These are phyloP conservation scores for Pseudogymnoascus sp. DNA, from an alignment of 2,329 filamentous ascomycete species.

Conservation along the genomic window DNA sequence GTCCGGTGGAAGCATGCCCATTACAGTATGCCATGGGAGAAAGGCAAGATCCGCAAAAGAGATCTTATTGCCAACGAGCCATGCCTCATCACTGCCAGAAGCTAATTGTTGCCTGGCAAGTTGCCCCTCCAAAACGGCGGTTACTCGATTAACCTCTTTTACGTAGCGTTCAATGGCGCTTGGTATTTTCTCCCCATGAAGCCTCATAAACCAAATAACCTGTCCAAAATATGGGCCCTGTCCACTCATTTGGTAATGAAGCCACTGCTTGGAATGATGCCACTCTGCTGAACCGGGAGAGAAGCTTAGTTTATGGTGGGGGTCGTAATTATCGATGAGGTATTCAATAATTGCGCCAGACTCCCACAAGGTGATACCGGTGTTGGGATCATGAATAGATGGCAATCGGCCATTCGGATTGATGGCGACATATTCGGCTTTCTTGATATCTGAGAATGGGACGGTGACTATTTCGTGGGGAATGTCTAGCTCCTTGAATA, in stretches of 20 bases:
- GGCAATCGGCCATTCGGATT: conserved; percentile 27
- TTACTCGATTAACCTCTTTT: conserved; percentile 34
- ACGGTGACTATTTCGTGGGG: no score
- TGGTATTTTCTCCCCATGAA: conserved; percentile 35
- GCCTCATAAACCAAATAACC: conserved; percentile 27
- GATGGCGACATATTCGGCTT: conserved; percentile 30
- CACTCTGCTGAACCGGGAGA: background rate
- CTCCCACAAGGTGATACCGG: conserved; percentile 32
- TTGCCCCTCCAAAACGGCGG: conserved; percentile 37
- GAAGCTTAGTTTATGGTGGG: conserved; percentile 11
- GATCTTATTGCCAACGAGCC: conserved; percentile 35
- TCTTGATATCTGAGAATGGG: conserved; percentile 26
- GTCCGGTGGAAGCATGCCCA: conserved; percentile 5
- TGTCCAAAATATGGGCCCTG: conserved; percentile 36
- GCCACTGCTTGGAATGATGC: conserved; percentile 31
- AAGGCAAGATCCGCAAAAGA: conserved; percentile 34
- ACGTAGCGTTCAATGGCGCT: conserved; percentile 40
- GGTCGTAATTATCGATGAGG: conserved; percentile 36
- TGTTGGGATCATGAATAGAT: conserved; percentile 33
- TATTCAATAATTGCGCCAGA: conserved; percentile 37
- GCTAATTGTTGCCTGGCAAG: conserved; percentile 28
- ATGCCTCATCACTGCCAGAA: conserved; percentile 24
- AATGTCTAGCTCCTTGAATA: no score
- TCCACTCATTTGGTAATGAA: conserved; percentile 34
- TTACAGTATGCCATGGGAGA: conserved; percentile 19